Percentiles rank a stretch among this genome's conserved stretches.
Evolutionary conservation across 1,284 basidiomycete species (phyloP).

Genomic region (Limonomyces culmigenus): DNA sequence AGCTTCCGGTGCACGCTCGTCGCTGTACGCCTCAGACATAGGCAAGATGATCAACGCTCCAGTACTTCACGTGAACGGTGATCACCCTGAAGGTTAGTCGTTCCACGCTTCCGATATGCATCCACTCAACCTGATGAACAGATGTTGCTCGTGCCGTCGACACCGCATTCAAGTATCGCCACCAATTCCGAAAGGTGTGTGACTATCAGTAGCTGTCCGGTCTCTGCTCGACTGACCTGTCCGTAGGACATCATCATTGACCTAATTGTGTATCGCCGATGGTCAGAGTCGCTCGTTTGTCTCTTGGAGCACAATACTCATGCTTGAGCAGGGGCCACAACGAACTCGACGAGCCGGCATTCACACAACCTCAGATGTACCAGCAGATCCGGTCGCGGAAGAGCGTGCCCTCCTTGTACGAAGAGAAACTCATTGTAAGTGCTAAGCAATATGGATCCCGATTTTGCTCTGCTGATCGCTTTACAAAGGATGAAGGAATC

Average conservation of each 20-base stretch:
- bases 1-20: conserved; percentile 66
- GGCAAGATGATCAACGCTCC: conserved; percentile 84
- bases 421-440: conserved; percentile 56
- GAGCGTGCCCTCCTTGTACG: conserved; percentile 71
- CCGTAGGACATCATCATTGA: conserved; percentile 69
- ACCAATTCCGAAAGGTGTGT: conserved; percentile 60
- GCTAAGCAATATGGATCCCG: neutral
- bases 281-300: conserved; percentile 22
- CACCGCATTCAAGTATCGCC: conserved; percentile 68
- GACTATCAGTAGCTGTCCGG: neutral
- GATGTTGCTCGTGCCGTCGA: conserved; percentile 69
- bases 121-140: conserved; percentile 13
- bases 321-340: conserved; percentile 54
- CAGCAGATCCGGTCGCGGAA: conserved; percentile 61
- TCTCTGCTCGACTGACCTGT: neutral
- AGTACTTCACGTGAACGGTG: conserved; percentile 84
- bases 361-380: conserved; percentile 85
- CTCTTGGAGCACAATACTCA: neutral
- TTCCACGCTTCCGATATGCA: conserved; percentile 4
- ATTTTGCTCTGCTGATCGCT: neutral
- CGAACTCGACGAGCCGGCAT: conserved; percentile 80
- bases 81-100: conserved; percentile 64
- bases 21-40: conserved; percentile 76
- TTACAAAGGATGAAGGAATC: conserved; percentile 31
- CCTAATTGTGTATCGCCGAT: conserved; percentile 73